phyloP scores from a whole-genome alignment of 2,329 filamentous ascomycete genomes.

The Coleophoma eucalyptorum region DNA sequence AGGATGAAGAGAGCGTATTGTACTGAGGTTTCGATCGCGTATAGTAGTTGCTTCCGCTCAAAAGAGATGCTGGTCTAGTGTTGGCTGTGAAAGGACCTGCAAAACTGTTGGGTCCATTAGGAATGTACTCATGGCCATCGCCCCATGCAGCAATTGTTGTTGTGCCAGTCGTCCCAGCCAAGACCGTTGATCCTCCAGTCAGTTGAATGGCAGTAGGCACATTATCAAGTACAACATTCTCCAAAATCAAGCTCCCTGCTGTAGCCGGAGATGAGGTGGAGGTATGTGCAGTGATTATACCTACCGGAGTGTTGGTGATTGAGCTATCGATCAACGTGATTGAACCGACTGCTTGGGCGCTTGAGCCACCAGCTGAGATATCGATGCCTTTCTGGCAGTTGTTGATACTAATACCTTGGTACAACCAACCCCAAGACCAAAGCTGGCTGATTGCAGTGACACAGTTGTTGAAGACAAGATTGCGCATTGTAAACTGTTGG shows the following conservation, averaged over 20 bases:
- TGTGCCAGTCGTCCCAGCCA: constrained; percentile 64
- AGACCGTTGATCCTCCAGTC: constrained; percentile 44
- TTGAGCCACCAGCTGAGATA: constrained; percentile 37
- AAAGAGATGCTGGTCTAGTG: constrained; percentile 36
- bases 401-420: constrained; percentile 44
- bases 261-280: constrained; percentile 53
- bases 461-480: constrained; percentile 44
- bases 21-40: constrained; percentile 53
- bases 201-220: constrained; percentile 62
- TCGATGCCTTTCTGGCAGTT: constrained; percentile 50
- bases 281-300: constrained; percentile 42
- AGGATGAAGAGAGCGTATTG: constrained; percentile 29
- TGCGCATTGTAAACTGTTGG: constrained; percentile 62
- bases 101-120: constrained; percentile 33
- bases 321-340: constrained; percentile 52
- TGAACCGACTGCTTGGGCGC: constrained; percentile 47
- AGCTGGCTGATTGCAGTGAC: constrained; percentile 52
- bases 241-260: constrained; percentile 75
- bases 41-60: constrained; percentile 43
- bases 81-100: constrained; percentile 39
- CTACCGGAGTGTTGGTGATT: constrained; percentile 45
- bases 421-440: constrained; percentile 60
- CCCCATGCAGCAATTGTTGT: constrained; percentile 66
- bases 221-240: constrained; percentile 78
- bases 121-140: constrained; percentile 71